phyloP scores from a whole-genome alignment of 441 rosid genomes.

The Jatropha podagrica region DNA sequence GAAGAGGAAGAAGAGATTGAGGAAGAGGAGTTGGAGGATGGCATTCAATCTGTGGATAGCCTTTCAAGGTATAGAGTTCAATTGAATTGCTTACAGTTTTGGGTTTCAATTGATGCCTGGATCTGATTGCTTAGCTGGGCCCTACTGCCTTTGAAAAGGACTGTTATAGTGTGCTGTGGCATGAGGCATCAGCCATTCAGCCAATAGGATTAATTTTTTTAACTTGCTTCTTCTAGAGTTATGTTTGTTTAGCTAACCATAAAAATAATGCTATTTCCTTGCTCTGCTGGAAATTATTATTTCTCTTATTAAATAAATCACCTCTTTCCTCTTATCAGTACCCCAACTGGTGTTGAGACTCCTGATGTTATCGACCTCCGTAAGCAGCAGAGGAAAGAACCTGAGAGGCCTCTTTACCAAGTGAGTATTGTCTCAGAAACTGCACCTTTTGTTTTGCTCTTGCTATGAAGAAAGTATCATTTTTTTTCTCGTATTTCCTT shows the following conservation, averaged over 20 bases:
- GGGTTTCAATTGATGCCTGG: conserved; percentile 1
- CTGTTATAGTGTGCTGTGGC: neutral
- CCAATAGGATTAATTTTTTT: too few relatives aligned
- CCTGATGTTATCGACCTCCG: conserved; percentile 98
- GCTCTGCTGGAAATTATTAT: neutral
- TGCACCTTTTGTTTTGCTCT: neutral
- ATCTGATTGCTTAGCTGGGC: neutral
- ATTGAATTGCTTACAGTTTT: conserved; percentile 1
- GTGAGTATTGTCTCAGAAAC: conserved; percentile 42
- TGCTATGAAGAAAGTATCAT: neutral
- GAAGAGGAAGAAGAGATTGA: conserved; percentile 85
- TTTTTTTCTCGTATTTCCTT: conserved; percentile 1
- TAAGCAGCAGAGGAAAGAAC: conserved; percentile 98
- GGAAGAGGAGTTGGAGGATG: conserved; percentile 90
- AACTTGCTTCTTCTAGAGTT: too few relatives aligned
- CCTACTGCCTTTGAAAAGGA: neutral
- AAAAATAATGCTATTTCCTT: neutral
- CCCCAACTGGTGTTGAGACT: conserved; percentile 99
- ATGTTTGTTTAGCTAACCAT: neutral
- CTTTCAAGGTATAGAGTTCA: conserved; percentile 61
- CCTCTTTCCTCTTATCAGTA: conserved; percentile 40
- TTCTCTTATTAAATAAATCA: neutral
- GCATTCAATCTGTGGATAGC: conserved; percentile 92
- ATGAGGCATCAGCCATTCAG: neutral
- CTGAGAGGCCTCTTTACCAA: conserved; percentile 89